Evolutionary conservation across 1,284 basidiomycete genomes (phyloP).

Genomic region (Porogramme epimiltina): DNA sequence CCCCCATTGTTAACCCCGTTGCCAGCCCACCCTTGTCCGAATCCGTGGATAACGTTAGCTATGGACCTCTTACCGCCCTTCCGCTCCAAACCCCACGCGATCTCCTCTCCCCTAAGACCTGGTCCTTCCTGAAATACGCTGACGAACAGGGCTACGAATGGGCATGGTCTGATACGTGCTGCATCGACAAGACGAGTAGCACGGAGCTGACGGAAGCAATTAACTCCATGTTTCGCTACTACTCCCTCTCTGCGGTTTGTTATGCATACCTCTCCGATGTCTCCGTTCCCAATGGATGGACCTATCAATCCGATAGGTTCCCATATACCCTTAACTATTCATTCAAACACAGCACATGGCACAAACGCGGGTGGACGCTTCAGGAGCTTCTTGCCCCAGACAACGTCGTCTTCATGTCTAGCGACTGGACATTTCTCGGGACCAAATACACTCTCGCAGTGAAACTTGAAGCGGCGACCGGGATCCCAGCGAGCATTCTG

Average conservation of each 20-base stretch:
- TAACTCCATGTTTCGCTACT: conserved; percentile 11
- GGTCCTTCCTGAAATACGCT: background rate
- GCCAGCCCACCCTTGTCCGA: no score
- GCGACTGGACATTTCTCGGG: background rate
- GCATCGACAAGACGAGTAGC: conserved; percentile 12
- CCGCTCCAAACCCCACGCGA: background rate
- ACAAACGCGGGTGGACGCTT: conserved; percentile 1
- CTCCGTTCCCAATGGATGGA: background rate
- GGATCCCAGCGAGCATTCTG: background rate
- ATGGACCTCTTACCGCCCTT: no score
- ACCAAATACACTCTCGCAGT: background rate
- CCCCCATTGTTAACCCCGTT: no score
- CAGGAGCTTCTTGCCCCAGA: background rate
- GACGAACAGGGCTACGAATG: conserved; percentile 1
- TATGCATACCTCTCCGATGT: conserved; percentile 10
- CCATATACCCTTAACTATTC: no score
- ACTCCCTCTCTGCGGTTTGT: conserved; percentile 6
- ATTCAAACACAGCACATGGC: conserved; percentile 4
- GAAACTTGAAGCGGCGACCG: background rate
- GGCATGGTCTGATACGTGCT: conserved; percentile 12
- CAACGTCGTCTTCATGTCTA: background rate
- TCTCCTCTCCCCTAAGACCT: background rate
- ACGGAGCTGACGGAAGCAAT: conserved; percentile 11
- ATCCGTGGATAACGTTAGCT: no score
- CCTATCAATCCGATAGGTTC: no score